Percentiles rank a stretch among this genome's conserved stretches.
Conservation (phyloP, 1,284 basidiomycete species). For the Heterobasidion annosum region DNA sequence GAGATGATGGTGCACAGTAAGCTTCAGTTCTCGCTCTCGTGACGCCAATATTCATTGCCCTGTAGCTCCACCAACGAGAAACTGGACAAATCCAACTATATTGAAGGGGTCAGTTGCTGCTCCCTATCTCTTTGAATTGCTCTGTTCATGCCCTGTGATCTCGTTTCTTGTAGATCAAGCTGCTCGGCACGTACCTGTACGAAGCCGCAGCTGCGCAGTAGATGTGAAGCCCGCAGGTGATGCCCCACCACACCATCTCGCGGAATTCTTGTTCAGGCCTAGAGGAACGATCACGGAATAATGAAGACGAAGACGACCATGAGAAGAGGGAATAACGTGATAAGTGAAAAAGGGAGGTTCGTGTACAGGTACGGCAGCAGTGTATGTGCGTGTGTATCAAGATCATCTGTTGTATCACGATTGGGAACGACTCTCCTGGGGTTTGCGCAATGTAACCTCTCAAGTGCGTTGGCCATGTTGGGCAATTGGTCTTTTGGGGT, state of each 20-base stretch:
- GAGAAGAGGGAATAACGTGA: not conserved
- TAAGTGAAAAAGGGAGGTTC: not conserved
- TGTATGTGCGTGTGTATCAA: not conserved
- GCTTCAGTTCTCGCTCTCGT: conserved; percentile 17
- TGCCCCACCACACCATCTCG: no score
- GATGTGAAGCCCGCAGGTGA: not conserved
- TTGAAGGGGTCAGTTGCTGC: conserved; percentile 65
- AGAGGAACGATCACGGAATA: no score
- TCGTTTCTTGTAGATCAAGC: conserved; percentile 44
- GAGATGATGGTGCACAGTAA: conserved; percentile 90
- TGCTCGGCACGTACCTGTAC: conserved; percentile 80
- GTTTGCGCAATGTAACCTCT: no score
- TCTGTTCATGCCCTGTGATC: not conserved
- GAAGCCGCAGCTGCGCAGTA: conserved; percentile 45
- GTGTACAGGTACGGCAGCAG: not conserved
- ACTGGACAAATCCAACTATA: conserved; percentile 88
- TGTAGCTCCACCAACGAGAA: conserved; percentile 91
- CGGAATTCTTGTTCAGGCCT: no score
- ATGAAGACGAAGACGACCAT: not conserved
- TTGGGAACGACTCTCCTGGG: not conserved
- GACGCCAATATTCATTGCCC: not conserved
- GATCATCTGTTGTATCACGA: not conserved
- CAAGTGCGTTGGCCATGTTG: no score
- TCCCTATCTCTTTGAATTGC: not conserved
- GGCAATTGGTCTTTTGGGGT: no score